These are phyloP conservation scores for Floccularia luteovirens DNA, from an alignment of 768 basidiomycete genomes.

Conservation along the genomic window DNA sequence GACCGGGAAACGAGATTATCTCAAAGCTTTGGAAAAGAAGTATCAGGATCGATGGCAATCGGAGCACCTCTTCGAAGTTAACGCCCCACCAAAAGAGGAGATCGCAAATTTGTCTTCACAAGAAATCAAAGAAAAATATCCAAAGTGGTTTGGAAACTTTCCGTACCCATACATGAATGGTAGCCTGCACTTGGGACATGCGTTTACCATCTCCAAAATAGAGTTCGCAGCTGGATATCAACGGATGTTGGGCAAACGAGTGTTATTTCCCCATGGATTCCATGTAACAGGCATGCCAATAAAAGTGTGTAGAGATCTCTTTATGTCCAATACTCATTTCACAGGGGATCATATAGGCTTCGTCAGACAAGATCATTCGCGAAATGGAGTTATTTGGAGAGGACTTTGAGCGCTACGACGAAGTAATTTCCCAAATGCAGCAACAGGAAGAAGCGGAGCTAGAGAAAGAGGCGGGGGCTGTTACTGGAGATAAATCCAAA, in stretches of 20 bases:
- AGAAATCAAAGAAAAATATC: slow-evolving; percentile 68
- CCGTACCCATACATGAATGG: slow-evolving; percentile 99
- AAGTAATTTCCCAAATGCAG: slow-evolving; percentile 34
- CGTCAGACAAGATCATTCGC: slow-evolving; percentile 95
- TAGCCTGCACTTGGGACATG: slow-evolving; percentile 93
- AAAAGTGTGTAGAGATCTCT: slow-evolving; percentile 55
- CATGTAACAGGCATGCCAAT: slow-evolving; percentile 99
- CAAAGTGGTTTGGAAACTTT: slow-evolving; percentile 97
- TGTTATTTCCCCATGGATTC: slow-evolving; percentile 94
- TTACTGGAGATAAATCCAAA: slow-evolving; percentile 54
- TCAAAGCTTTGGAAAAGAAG: slow-evolving; percentile 75
- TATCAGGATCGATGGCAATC: slow-evolving; percentile 80
- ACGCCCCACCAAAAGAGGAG: slow-evolving; percentile 68
- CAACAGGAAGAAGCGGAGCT: slow-evolving; percentile 38
- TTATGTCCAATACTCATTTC: background rate
- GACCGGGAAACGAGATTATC: slow-evolving; percentile 91
- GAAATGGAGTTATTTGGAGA: slow-evolving; percentile 95
- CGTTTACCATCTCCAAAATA: slow-evolving; percentile 96
- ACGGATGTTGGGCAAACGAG: slow-evolving; percentile 89
- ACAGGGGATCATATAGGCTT: slow-evolving; percentile 46
- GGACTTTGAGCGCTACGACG: slow-evolving; percentile 70
- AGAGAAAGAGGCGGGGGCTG: slow-evolving; percentile 29
- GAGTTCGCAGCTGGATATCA: slow-evolving; percentile 96
- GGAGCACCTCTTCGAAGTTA: slow-evolving; percentile 75
- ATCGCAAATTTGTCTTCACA: slow-evolving; percentile 53